These are phyloP conservation scores for Saururus chinensis DNA, from an alignment of 164 flowering plant genomes.

Conservation along the genomic window DNA sequence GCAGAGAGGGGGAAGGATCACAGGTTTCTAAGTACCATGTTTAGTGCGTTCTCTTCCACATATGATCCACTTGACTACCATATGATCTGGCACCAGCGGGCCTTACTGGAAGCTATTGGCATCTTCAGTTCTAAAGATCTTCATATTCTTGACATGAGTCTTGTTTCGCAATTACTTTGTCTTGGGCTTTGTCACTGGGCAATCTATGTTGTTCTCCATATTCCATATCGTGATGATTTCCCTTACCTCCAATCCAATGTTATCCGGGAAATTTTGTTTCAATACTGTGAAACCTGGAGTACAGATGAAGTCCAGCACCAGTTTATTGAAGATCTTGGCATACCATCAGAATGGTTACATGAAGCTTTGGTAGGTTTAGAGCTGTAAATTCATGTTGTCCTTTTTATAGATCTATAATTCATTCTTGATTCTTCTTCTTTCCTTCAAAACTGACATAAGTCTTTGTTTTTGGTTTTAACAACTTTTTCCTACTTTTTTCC, in stretches of 20 bases:
- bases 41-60: conserved; percentile 88
- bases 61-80: conserved; percentile 93
- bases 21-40: conserved; percentile 67
- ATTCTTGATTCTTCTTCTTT: neutral
- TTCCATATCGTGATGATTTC: conserved; percentile 62
- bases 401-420: too few species aligned
- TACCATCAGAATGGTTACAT: conserved; percentile 82
- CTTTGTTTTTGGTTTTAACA: neutral
- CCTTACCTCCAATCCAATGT: conserved; percentile 67
- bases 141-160: conserved; percentile 85
- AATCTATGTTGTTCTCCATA: conserved; percentile 92
- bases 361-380: conserved; percentile 73
- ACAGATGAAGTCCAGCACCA: conserved; percentile 52
- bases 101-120: conserved; percentile 82
- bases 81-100: conserved; percentile 99
- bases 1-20: conserved; percentile 42
- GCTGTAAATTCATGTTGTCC: neutral
- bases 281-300: conserved; percentile 91
- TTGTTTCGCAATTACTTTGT: conserved; percentile 75
- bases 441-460: neutral
- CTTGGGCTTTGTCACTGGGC: conserved; percentile 94
- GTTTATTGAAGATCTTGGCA: conserved; percentile 72
- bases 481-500: neutral
- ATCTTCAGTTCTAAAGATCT: conserved; percentile 73
- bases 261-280: conserved; percentile 86